These are phyloP conservation scores for Panus rudis DNA, from an alignment of 768 basidiomycete species.

Conservation along the genomic window DNA sequence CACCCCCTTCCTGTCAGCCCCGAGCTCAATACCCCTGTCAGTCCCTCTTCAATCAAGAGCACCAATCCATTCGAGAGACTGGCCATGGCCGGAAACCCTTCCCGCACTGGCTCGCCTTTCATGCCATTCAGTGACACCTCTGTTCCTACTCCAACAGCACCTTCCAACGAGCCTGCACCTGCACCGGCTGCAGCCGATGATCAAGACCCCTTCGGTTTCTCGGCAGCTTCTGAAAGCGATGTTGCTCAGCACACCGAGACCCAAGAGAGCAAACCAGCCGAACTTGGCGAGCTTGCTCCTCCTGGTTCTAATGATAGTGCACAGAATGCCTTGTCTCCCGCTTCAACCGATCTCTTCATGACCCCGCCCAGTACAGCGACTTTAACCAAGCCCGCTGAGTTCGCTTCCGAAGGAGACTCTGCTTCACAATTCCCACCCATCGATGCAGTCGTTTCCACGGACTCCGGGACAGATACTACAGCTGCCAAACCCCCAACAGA, in stretches of 20 bases:
- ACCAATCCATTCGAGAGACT: conserved; percentile 90
- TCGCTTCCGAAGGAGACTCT: background rate
- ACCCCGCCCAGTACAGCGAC: conserved; percentile 49
- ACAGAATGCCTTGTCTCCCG: conserved; percentile 19
- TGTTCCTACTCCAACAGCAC: conserved; percentile 30
- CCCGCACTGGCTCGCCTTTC: conserved; percentile 56
- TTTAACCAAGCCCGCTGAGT: background rate
- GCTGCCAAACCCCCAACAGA: too few species aligned
- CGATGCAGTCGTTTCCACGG: conserved; percentile 5
- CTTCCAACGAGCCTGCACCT: conserved; percentile 19
- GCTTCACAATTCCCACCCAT: conserved; percentile 5
- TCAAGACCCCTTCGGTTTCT: conserved; percentile 48
- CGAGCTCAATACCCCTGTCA: conserved; percentile 34
- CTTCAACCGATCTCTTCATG: conserved; percentile 34
- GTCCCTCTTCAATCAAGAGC: conserved; percentile 58
- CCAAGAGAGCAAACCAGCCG: too few species aligned
- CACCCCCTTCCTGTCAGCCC: conserved; percentile 71
- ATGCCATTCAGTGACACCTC: conserved; percentile 38
- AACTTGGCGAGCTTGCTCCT: too few species aligned
- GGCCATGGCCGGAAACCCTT: conserved; percentile 35
- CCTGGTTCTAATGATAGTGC: too few species aligned
- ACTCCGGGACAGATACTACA: conserved; percentile 10
- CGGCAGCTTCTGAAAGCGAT: conserved; percentile 18
- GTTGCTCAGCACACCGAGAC: conserved; percentile 11
- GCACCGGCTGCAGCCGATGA: conserved; percentile 15